Base-by-base conservation (phyloP, 225 moss, liverwort and hornwort species). In the Polytrichum commune region DNA sequence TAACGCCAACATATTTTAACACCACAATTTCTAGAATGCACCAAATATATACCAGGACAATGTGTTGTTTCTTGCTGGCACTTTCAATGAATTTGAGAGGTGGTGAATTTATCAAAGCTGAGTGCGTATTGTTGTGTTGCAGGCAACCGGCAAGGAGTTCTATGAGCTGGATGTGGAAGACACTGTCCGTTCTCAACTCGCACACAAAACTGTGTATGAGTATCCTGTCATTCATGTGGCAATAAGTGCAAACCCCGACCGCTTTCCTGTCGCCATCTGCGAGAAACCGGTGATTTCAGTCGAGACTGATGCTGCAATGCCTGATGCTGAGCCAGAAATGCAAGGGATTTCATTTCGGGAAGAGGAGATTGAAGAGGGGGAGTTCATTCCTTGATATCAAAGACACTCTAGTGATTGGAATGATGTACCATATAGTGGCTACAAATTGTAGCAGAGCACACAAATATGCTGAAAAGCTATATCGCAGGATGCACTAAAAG, bases 301-400 rank as follows among this genome's bases (percentile, higher is more conserved):
- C 3, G 6, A 58, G 9, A n/a, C 22, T 24, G 46, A 60, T 22
- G 46, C 61, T 13, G 63, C 65, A 66, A 28, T 74, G 74, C 69
- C 81, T 30, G 65, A 68, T 6, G 46, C 28, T 20, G 78, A 82
- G 28, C 56, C 64, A 38, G 86, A 88, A 73, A 62, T 74, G 3
- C 76, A 77, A 67, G 89, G 91, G 22, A 75, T 78, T 29, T 54
- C 76, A 61, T 82, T 84, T 9, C 82, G 64, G 65, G 95, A 91
- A 81, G 94, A 98, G 73, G 91, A 95, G 62, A 87, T 93, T 68
- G 90, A 91, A 73, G 94, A 98, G 79, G 95, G 92, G 19, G 95
- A 98, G 74, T 79, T 89, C 53, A 63, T 91, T 27, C 89, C 89
- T 63, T 80, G 77, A 81, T 62, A 63, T 46, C 46, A 16, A 46